A percentile compares a stretch with the other conserved stretches of the same genome.
Evolutionary conservation across 306 rosid genomes (phyloP).

Genomic region (Glycyrrhiza uralensis): DNA sequence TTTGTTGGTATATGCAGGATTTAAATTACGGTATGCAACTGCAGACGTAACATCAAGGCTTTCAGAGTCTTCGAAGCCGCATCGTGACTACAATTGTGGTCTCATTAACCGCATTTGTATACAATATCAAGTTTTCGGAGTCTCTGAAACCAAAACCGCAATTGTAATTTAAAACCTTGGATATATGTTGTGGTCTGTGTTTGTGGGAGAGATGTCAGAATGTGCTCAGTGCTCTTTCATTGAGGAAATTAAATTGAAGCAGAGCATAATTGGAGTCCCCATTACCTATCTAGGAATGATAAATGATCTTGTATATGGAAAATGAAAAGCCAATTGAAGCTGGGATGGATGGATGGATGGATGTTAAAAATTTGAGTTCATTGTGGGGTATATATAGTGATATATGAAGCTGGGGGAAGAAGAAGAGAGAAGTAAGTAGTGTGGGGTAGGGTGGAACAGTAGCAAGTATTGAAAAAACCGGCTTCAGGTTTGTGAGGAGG

Average conservation of each 20-base stretch:
- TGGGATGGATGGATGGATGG: slow-evolving; percentile 13
- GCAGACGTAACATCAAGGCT: too few relatives aligned
- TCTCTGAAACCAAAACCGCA: too few relatives aligned
- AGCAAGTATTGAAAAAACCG: slow-evolving; percentile 45
- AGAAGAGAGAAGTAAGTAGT: slow-evolving; percentile 2
- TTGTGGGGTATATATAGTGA: slow-evolving; percentile 31
- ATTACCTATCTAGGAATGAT: slow-evolving; percentile 28
- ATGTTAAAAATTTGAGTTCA: neutral
- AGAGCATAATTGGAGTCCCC: neutral
- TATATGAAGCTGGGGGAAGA: too few relatives aligned
- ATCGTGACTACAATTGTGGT: too few relatives aligned
- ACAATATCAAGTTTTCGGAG: too few relatives aligned
- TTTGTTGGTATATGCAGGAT: too few relatives aligned
- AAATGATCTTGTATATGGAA: too few relatives aligned
- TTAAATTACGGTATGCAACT: too few relatives aligned
- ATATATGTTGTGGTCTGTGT: neutral
- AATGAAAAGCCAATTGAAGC: neutral
- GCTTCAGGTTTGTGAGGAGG: slow-evolving; percentile 33
- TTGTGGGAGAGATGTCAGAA: neutral
- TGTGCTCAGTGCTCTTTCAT: neutral
- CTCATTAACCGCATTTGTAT: too few relatives aligned
- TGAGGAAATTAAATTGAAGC: neutral
- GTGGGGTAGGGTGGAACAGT: slow-evolving; percentile 30
- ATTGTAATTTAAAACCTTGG: too few relatives aligned
- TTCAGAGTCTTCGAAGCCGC: too few relatives aligned